Base-by-base conservation (phyloP, 305 asterid genomes). In the Euphrasia arctica region DNA sequence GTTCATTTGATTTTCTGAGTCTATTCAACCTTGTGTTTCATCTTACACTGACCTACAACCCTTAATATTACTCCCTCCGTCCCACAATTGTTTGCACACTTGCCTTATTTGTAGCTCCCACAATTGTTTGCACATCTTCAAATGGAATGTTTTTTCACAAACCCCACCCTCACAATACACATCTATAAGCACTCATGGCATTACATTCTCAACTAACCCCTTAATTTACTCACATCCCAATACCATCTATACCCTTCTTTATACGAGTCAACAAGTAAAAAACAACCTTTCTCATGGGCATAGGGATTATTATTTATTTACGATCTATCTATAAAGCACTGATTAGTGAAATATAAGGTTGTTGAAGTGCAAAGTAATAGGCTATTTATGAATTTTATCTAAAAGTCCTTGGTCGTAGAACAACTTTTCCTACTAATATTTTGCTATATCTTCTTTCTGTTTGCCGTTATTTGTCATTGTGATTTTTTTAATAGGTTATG, bases 401-500 rank as follows among this genome's bases (percentile, higher is more conserved):
- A 48, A 71, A 68, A 72, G 48, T 67, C 49, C 55, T 43, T 43
- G 69, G 28, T 54, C 43, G 54, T 54, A 63, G 65, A 61, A 54
- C 25, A 39, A 73, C 54, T 63, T 25, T 64, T 47, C 54, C 42
- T 52, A 69, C 25, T 57, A 50, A 34, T 41, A 39, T 18, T 63
- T 43, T 54, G 39, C 50, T 55, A 28, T 48, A 48, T 45, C 54
- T 51, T 65, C 55, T 34, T 9, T 31, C 10, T 15, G 34, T 57
- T 64, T 27, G 18, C 49, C 60, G 64, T 13, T 49, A 14, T 15
- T 58, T 68, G 60, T 63, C 68, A 6, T 67, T 58, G 42, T 54
- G 64, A 18, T 25, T 57, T n/a, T 31, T 69, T 71, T 62, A 65
- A 64, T 75, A 93, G 97, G 96, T 80, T 66, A 76, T 83, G 78